Base-by-base conservation (phyloP, 495 filamentous ascomycete species). In the Neurospora intermedia region DNA sequence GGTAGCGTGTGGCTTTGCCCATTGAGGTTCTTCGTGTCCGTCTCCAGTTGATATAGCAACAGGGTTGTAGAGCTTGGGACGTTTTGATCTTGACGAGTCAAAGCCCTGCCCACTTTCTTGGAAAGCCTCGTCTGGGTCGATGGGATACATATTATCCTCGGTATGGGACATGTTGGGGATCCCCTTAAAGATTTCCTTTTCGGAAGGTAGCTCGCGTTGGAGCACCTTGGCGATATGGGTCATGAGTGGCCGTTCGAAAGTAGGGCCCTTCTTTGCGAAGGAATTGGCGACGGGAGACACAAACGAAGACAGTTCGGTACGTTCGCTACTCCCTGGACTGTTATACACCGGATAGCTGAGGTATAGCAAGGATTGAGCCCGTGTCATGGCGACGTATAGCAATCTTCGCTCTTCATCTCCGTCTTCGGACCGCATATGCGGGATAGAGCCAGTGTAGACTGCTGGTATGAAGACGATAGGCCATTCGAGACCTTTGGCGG, bases 401-500 rank as follows among this genome's bases (percentile, higher is more conserved):
- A 99, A 82, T 70, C 96, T 84, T 73, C 96, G 85, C 78, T 99
- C 96, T 81, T 99, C 96, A 73, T 95, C 92, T 18, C 85, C 84
- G 77, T 98, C 94, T 69, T 99, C 96, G 13, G 94, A 89, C 74
- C 96, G 87, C n/a, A 91, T 92, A 81, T 99, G 96, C 3, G 96
- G 96, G 71, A 98, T 98, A 20, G 91, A 96, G 16, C 95, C 95
- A 42, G 96, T 89, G 79, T 97, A 98, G 38, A 92, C 90, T 1
- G 92, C 93, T 0, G 96, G 94, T 15, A 99, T 90, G 80, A 99
- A 99, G 0, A 99, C 93, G 11, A 98, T 88, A 2, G 96, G 96
- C 96, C 96, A 99, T 78, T 99, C 96, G 0, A 99, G 84, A 5
- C 96, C 95, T 79, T 99, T 99, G 1, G 96, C 94, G 0, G 95